Percentiles rank a stretch among this genome's conserved stretches.
These are phyloP conservation scores for Wickerhamiella slavikovae DNA, from an alignment of 805 yeast species.

Conservation along the genomic window DNA sequence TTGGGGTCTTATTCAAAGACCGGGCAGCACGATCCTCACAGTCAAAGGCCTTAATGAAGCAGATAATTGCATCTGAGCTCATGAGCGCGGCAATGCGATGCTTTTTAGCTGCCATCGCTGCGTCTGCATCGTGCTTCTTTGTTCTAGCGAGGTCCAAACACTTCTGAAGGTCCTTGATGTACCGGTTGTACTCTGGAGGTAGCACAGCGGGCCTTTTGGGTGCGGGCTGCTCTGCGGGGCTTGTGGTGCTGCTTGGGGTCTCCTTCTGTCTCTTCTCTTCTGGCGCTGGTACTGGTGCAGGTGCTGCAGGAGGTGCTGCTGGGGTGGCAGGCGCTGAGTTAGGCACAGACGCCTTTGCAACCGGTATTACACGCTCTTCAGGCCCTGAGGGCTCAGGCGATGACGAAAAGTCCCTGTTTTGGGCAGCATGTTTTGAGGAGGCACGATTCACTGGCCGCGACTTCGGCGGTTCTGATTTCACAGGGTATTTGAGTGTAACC, in stretches of 20 bases:
- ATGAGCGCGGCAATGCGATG: constrained; percentile 17
- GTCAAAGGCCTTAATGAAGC: constrained; percentile 21
- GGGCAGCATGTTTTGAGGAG: constrained; percentile 1
- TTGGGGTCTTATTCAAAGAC: constrained; percentile 11
- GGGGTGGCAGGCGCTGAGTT: neutral
- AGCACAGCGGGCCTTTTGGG: constrained; percentile 1
- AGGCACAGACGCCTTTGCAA: neutral
- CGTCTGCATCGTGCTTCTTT: constrained; percentile 23
- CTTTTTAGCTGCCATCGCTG: constrained; percentile 13
- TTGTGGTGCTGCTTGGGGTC: constrained; percentile 1
- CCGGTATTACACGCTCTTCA: too few species aligned
- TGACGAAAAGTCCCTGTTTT: neutral
- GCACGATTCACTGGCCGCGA: neutral
- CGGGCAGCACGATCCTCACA: constrained; percentile 20
- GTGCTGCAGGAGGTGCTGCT: neutral
- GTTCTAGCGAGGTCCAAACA: constrained; percentile 22
- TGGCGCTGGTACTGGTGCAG: neutral
- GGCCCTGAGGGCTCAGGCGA: neutral
- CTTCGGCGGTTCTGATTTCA: neutral
- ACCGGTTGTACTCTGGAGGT: constrained; percentile 11
- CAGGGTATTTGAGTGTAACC: too few species aligned
- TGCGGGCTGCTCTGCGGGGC: neutral
- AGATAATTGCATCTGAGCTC: constrained; percentile 22
- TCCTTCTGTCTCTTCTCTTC: constrained; percentile 1
- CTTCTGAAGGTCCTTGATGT: constrained; percentile 13